Base-by-base conservation (phyloP, 129 eudicot species). In the Flaveria trinervia region DNA sequence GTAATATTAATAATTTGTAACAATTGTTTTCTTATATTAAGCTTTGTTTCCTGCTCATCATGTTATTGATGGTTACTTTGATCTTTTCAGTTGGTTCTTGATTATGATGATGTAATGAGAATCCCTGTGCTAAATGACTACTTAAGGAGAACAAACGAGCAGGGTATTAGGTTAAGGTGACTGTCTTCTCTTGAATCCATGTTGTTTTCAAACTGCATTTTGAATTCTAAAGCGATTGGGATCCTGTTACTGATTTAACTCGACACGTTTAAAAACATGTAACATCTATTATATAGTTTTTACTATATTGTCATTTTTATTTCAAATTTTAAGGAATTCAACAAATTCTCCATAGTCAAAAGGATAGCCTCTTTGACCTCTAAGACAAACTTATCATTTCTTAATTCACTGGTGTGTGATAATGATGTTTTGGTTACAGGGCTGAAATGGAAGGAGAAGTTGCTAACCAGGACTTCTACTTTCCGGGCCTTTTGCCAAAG, bases 401-500 rank as follows among this genome's bases (percentile, higher is more conserved):
- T 3, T 20, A 16, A 17, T 18, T 43, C 57, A 60, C 14, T n/a
- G 7, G 30, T 23, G 13, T 57, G 44, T 64, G 45, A 28, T 62
- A 68, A 13, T 13, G 45, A 28, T 77, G 52, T 55, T 77, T 39
- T 65, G 75, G 6, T 70, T 59, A 9, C 77, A 90, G 98, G 89
- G 75, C 87, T 28, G 88, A 82, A 0, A 73, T 76, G 84, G 82
- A 80, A 9, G 98, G 97, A 36, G 98, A 93, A 74, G 86, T 93
- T 5, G 98, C 87, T 20, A 90, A 91, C 72, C 96, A 94, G 79
- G 75, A 83, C 15, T 57, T 91, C 30, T 86, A 76, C 80, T 0
- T 88, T 44, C 99, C 97, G 2, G 96, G 93, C 26, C 77, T 94
- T 50, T 28, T 89, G 54, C 99, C 99, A 7, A 94, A 94, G 72